Percentiles rank a stretch among this genome's conserved stretches.
phyloP scores from a whole-genome alignment of 345 rosid genomes.

The Eucalyptus viminalis region DNA sequence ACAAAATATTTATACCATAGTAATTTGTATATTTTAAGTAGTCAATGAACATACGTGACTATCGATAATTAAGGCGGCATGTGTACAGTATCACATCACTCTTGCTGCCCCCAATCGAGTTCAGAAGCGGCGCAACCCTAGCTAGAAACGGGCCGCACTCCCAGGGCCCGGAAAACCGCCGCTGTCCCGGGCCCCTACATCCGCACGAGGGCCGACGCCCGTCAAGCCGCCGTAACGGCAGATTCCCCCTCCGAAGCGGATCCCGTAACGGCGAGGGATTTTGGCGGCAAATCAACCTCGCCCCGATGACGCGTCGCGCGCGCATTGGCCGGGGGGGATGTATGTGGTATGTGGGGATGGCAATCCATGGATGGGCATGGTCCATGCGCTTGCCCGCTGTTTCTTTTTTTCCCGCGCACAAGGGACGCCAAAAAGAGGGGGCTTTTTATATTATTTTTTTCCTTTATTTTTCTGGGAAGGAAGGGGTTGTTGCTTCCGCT shows the following conservation, averaged over 20 bases:
- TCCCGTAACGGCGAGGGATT: slow-evolving; percentile 10
- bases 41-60: neutral
- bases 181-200: neutral
- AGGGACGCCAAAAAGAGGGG: neutral
- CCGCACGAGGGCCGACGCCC: neutral
- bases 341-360: neutral
- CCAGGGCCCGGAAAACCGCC: neutral
- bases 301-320: neutral
- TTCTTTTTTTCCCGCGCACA: slow-evolving; percentile 30
- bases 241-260: neutral
- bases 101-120: neutral
- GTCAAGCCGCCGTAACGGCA: slow-evolving; percentile 4
- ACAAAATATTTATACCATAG: neutral
- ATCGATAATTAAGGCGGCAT: neutral
- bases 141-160: neutral
- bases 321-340: neutral
- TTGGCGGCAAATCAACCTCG: slow-evolving; percentile 26
- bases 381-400: neutral
- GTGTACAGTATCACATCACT: neutral
- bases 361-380: neutral
- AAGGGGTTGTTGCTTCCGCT: neutral
- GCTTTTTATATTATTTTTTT: too few relatives aligned
- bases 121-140: neutral
- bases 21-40: neutral
- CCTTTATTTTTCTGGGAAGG: too few relatives aligned